These are phyloP conservation scores for slime mould (Dictyostelium discoideum) DNA, from an alignment of 78 protist species.

Conservation along the genomic window DNA sequence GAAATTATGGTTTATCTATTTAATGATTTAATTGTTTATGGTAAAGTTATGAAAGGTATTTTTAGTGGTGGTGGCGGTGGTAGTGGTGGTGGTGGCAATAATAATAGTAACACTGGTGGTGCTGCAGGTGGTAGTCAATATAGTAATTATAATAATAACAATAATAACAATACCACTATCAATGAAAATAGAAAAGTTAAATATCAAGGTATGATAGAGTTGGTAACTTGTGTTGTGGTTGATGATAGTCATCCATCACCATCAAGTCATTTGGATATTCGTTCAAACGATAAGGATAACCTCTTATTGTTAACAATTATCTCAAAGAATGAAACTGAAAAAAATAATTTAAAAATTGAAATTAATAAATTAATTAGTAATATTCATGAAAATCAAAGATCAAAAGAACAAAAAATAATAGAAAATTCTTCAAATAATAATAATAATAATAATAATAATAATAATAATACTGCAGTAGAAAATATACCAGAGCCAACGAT, in stretches of 20 bases:
- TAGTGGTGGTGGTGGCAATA: not conserved
- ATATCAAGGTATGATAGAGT: conserved; percentile 37
- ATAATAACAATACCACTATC: not conserved
- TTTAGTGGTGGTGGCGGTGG: not conserved
- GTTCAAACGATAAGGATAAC: not conserved
- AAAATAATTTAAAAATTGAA: not conserved
- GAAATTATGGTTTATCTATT: conserved; percentile 39
- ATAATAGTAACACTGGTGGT: not conserved
- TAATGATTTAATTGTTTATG: conserved; percentile 52
- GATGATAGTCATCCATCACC: not conserved
- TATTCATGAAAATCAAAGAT: conserved; percentile 19
- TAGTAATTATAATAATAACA: not conserved
- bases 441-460: not conserved
- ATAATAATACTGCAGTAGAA: not conserved
- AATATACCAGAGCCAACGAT: not conserved
- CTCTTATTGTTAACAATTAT: not conserved
- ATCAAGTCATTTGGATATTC: not conserved
- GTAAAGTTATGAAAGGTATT: conserved; percentile 21
- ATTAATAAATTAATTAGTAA: not conserved
- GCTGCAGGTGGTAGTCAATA: not conserved
- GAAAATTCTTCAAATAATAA: not conserved
- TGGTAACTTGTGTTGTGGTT: not conserved
- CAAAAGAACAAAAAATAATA: conserved; percentile 5
- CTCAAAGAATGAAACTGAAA: conserved; percentile 4
- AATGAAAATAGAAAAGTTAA: conserved; percentile 21